Evolutionary conservation across 129 eudicot genomes (phyloP).

Genomic region (Artemisia tridentata): DNA sequence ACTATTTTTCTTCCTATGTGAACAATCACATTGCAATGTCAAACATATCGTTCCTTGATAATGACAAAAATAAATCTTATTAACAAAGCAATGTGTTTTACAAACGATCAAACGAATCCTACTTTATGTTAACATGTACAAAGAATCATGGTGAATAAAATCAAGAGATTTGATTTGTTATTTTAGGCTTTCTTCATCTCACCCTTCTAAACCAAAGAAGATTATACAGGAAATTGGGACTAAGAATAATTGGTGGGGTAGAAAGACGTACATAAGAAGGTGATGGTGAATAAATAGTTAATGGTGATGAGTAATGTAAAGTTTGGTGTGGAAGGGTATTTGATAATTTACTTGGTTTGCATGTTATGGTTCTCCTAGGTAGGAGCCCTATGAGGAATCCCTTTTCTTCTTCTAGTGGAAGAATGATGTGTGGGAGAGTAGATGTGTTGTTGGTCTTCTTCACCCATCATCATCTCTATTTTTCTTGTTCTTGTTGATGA

Average conservation of each 20-base stretch:
- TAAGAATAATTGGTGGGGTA: constrained; percentile 24
- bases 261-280: constrained; percentile 13
- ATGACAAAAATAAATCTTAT: neutral
- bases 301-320: constrained; percentile 37
- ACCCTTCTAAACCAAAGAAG: constrained; percentile 22
- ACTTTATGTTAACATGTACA: constrained; percentile 12
- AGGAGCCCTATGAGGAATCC: constrained; percentile 79
- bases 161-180: constrained; percentile 26
- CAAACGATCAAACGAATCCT: neutral
- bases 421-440: constrained; percentile 61
- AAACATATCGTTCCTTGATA: neutral
- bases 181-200: constrained; percentile 20
- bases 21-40: constrained; percentile 5
- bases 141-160: constrained; percentile 17
- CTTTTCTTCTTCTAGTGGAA: constrained; percentile 77
- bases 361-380: constrained; percentile 13
- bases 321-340: constrained; percentile 13
- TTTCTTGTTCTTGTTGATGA: constrained; percentile 27
- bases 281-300: constrained; percentile 23
- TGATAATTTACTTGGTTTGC: constrained; percentile 29
- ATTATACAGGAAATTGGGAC: constrained; percentile 15
- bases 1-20: neutral
- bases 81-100: neutral
- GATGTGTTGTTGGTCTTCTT: constrained; percentile 36
- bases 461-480: constrained; percentile 33